Evolutionary conservation across 2,329 filamentous ascomycete species (phyloP).

Genomic region (Botryotinia convoluta): DNA sequence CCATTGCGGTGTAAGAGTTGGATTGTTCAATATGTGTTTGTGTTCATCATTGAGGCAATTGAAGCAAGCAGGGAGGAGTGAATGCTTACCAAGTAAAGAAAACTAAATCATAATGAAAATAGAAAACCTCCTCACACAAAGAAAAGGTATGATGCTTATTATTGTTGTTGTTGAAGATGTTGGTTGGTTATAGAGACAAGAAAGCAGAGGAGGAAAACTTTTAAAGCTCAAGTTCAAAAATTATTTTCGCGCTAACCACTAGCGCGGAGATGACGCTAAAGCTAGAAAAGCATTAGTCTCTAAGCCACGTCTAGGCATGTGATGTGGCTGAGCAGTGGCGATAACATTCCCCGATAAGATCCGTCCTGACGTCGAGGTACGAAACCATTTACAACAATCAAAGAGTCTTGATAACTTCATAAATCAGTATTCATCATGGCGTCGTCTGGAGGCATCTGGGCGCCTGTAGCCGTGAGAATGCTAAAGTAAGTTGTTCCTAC

Average conservation of each 20-base stretch:
- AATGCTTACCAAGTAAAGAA: conserved; percentile 25
- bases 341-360: conserved; percentile 15
- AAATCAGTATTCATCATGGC: conserved; percentile 31
- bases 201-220: not conserved
- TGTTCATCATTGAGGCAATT: conserved; percentile 41
- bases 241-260: conserved; percentile 17
- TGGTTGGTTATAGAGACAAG: not conserved
- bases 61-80: conserved; percentile 16
- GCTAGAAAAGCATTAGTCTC: not conserved
- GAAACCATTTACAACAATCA: conserved; percentile 1
- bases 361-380: not conserved
- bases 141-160: not conserved
- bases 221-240: conserved; percentile 14
- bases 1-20: conserved; percentile 43
- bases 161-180: not conserved
- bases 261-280: not conserved
- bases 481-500: conserved; percentile 33
- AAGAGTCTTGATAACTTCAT: conserved; percentile 11
- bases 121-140: not conserved
- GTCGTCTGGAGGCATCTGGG: conserved; percentile 35
- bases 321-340: conserved; percentile 19
- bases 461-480: conserved; percentile 37
- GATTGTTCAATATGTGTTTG: conserved; percentile 43
- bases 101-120: not conserved
- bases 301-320: not conserved